These are phyloP conservation scores for Macrotyloma uniflorum DNA, from an alignment of 306 rosid species.

Conservation along the genomic window DNA sequence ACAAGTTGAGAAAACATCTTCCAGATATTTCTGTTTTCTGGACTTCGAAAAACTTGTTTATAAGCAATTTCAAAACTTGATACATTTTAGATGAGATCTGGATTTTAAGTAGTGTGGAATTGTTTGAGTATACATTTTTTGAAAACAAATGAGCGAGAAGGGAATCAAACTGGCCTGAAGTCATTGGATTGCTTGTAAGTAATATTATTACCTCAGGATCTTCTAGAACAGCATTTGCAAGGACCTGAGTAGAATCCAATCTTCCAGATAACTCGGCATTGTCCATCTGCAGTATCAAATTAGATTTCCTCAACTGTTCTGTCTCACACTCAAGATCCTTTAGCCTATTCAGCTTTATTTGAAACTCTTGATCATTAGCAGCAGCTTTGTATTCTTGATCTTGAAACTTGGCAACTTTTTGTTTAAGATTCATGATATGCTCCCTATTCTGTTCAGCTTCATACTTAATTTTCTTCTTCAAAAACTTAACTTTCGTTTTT, in stretches of 20 bases:
- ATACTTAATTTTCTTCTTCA: conserved; percentile 69
- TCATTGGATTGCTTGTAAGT: too few relatives aligned
- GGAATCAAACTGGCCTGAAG: too few relatives aligned
- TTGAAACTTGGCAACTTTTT: conserved; percentile 65
- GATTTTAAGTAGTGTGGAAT: neutral
- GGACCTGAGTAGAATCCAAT: conserved; percentile 81
- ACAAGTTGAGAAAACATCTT: neutral
- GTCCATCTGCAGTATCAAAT: conserved; percentile 60
- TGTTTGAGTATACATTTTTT: neutral
- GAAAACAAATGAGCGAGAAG: too few relatives aligned
- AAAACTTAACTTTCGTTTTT: conserved; percentile 59
- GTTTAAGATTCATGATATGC: conserved; percentile 64
- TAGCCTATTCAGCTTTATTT: conserved; percentile 51
- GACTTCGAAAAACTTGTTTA: neutral
- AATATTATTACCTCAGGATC: conserved; percentile 59
- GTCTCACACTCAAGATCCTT: conserved; percentile 62
- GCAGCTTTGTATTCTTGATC: conserved; percentile 55
- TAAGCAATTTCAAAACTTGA: neutral
- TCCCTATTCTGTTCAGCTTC: conserved; percentile 83
- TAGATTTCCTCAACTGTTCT: conserved; percentile 60
- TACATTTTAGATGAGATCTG: neutral
- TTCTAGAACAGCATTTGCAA: conserved; percentile 78
- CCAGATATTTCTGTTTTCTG: neutral
- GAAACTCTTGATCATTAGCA: conserved; percentile 43
- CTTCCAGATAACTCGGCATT: conserved; percentile 67